A percentile compares a stretch with the other conserved stretches of the same genome.
Conservation (phyloP, 2,329 filamentous ascomycete genomes). For the Fusarium sp. region DNA sequence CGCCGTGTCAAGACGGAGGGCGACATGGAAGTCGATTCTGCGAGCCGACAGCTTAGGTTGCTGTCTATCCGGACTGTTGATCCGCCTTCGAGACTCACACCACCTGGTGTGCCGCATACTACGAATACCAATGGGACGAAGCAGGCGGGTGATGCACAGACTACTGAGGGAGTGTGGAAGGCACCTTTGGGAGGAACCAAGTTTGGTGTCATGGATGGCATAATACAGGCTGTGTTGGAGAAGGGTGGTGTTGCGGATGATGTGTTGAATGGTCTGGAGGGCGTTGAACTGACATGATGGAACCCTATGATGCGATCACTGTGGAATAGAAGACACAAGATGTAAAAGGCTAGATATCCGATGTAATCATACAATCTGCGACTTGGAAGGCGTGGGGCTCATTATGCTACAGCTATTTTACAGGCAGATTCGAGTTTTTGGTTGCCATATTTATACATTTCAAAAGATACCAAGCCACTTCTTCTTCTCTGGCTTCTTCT, state of each 20-base stretch:
- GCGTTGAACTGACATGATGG: constrained; percentile 72
- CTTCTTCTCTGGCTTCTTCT: constrained; percentile 63
- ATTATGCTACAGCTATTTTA: constrained; percentile 37
- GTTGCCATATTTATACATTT: constrained; percentile 32
- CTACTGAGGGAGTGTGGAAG: constrained; percentile 83
- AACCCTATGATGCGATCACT: neutral
- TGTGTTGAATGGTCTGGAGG: constrained; percentile 83
- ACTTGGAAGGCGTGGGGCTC: constrained; percentile 19
- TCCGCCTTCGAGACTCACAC: constrained; percentile 78
- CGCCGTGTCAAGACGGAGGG: constrained; percentile 39
- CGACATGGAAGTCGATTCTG: constrained; percentile 58
- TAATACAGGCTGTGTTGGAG: constrained; percentile 82
- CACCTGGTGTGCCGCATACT: constrained; percentile 75
- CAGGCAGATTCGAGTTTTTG: constrained; percentile 15
- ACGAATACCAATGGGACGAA: constrained; percentile 61
- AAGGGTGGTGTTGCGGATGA: constrained; percentile 87
- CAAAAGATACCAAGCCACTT: constrained; percentile 90
- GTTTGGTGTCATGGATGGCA: constrained; percentile 76
- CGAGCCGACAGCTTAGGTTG: constrained; percentile 64
- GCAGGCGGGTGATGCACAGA: constrained; percentile 61
- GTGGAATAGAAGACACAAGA: constrained; percentile 11
- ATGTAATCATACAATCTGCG: constrained; percentile 38
- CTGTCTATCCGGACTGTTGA: constrained; percentile 80
- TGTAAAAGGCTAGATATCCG: constrained; percentile 23
- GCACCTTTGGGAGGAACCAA: constrained; percentile 87